Evolutionary conservation across 768 basidiomycete species (phyloP).

Genomic region (Roridomyces roridus): DNA sequence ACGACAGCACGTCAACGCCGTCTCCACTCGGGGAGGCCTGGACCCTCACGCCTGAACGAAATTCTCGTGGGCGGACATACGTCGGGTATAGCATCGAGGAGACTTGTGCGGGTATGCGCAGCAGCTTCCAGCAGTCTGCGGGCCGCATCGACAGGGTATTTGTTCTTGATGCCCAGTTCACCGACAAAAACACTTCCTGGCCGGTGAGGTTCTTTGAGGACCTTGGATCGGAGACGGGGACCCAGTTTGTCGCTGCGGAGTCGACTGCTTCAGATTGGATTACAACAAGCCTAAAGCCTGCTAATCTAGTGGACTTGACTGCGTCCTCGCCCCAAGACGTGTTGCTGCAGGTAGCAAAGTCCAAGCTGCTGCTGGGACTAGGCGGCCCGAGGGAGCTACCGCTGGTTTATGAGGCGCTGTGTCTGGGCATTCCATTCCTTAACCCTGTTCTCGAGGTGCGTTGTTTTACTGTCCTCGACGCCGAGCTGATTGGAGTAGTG

Average conservation of each 20-base stretch:
- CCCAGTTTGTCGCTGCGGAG: background rate
- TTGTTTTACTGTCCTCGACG: background rate
- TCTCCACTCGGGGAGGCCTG: slow-evolving; percentile 8
- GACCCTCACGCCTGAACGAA: background rate
- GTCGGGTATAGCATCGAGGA: slow-evolving; percentile 3
- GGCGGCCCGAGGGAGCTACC: background rate
- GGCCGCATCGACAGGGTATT: background rate
- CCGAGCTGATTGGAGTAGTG: background rate
- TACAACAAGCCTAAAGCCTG: no score
- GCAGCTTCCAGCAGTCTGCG: no score
- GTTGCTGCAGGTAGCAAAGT: background rate
- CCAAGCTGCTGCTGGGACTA: background rate
- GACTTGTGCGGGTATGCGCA: no score
- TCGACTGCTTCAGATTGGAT: no score
- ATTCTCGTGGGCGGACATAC: background rate
- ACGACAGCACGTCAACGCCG: background rate
- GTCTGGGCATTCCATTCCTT: slow-evolving; percentile 6
- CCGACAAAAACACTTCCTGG: background rate
- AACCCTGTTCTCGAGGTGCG: slow-evolving; percentile 2
- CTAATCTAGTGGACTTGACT: background rate
- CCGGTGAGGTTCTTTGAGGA: slow-evolving; percentile 3
- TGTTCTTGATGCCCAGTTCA: slow-evolving; percentile 2
- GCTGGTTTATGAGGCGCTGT: background rate
- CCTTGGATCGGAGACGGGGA: background rate
- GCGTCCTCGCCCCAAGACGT: background rate